Evolutionary conservation across 371 early-diverging fungal genomes (phyloP), one percentile per base, ranked within the genome.

Genomic region (Mortierella polycephala): DNA sequence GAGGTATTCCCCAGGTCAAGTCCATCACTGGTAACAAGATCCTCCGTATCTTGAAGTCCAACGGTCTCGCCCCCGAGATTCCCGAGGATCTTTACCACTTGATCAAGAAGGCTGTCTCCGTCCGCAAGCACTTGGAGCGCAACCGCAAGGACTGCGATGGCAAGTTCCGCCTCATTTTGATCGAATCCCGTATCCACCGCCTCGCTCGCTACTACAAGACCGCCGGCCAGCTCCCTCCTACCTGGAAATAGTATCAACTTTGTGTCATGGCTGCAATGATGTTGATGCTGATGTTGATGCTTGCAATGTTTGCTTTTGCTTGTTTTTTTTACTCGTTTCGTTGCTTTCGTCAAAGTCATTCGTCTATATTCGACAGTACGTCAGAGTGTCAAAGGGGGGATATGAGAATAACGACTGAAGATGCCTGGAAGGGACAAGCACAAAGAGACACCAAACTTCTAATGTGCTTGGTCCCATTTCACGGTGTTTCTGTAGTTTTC

Each of bases 191-290:
- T 91, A 95, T 99, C 85, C 97, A 97, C 91, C 96, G 99, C 91
- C 94, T 99, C 75, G 94, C 97, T 79, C 96, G 99, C 83, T 99
- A 99, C 96, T 99, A 99, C 96, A 99, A 98, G 95, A 96, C 94
- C 83, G 89, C 92, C 81, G 98, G 98, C 79, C 93, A 95, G 87
- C 90, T 99, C 75, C 94, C 99, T 74, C 96, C 98, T 75, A 98
- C 92, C 93, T 99, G 99, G 99, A 98, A 97, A 87, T 98, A 97
- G 94, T 94, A 92, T 71, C 60, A 47, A 49, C 55, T 60, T 53
- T 71, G 54, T 69, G 57, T 62, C 49, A 58, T 62, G 45, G 20
- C 45, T 66, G 50, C 18, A 21, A 37, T 62, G 30, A 30, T 30
- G 30, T 71, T 58, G 45, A 61, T 67, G 62, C 10, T 52, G 14